phyloP scores from a whole-genome alignment of 2,329 filamentous ascomycete species.

The Ascomycota sp. region DNA sequence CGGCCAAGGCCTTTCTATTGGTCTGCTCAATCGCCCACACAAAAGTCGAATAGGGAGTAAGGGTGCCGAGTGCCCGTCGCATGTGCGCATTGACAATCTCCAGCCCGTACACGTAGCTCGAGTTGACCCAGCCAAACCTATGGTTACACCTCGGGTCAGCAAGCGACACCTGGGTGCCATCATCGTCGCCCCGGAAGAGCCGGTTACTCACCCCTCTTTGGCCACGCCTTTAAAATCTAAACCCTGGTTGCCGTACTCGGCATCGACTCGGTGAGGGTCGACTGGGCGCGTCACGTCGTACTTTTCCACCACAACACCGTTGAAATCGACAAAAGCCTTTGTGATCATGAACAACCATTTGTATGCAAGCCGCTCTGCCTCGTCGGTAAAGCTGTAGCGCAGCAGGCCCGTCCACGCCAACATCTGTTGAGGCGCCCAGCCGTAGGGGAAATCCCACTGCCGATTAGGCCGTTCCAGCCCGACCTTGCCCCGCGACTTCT shows the following conservation, averaged over 20 bases:
- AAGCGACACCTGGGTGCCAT: not conserved
- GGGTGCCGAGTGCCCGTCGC: constrained; percentile 67
- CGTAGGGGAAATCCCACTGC: constrained; percentile 97
- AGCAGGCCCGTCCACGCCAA: constrained; percentile 86
- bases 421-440: constrained; percentile 98
- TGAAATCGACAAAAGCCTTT: constrained; percentile 95
- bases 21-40: constrained; percentile 42
- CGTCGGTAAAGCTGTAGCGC: constrained; percentile 78
- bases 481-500: constrained; percentile 66
- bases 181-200: not conserved
- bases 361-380: constrained; percentile 77
- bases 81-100: constrained; percentile 78
- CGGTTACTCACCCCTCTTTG: constrained; percentile 76
- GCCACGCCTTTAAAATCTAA: constrained; percentile 88
- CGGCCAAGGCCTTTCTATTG: constrained; percentile 30
- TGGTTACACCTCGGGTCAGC: not conserved
- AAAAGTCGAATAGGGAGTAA: constrained; percentile 75
- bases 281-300: constrained; percentile 86
- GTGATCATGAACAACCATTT: constrained; percentile 98
- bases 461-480: constrained; percentile 73
- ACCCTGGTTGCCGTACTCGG: constrained; percentile 95
- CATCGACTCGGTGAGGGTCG: constrained; percentile 84
- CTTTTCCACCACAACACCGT: constrained; percentile 95
- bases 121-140: constrained; percentile 97
- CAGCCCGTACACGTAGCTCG: constrained; percentile 86